Base-by-base conservation (phyloP, 2,329 filamentous ascomycete genomes). In the Cladosporium colombiae region DNA sequence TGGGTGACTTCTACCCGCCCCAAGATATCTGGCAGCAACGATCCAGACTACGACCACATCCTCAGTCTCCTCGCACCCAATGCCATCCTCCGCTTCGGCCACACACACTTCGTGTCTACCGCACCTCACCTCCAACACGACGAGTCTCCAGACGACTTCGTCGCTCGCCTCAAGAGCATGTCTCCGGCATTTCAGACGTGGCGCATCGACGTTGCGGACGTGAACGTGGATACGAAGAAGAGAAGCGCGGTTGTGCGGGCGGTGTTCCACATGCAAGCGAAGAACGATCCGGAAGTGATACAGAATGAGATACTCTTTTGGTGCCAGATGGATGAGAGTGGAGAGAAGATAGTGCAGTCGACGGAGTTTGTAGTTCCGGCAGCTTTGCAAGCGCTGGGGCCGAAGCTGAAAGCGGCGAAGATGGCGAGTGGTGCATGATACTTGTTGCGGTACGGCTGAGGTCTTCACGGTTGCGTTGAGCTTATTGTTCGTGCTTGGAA, bases 301-400 rank as follows among this genome's bases (percentile, higher is more conserved):
- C 49, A 74, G 56, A 76, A 77, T 66, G 76, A 78, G 63, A 62
- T 78, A 18, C 10, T 78, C 16, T 77, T 76, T 71, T 69, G 72
- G 66, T 61, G 78, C 64, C 70, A 67, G n/a, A 68, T 78, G 66
- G 68, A 70, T 64, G 70, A 69, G 31, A 60, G 25, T 35, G 69
- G 70, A 31, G 62, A 67, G 63, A 74, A 68, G 66, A 68, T 78
- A 1, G 40, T 44, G 27, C 72, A 61, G 55, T 71, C 69, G 62
- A 69, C 68, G 10, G 76, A 79, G 67, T 76, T 78, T 64, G 62
- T 79, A 40, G 77, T 78, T 68, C 69, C 65, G 21, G 67, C 65
- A 46, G 76, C 75, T 21, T 65, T 49, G 55, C 61, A 59, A 21
- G 67, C 68, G 31, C 55, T 70, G 53, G 55, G 52, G 37, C 53